Conservation (phyloP, 2,329 filamentous ascomycete genomes). For the Aspergillus carbonarius region DNA sequence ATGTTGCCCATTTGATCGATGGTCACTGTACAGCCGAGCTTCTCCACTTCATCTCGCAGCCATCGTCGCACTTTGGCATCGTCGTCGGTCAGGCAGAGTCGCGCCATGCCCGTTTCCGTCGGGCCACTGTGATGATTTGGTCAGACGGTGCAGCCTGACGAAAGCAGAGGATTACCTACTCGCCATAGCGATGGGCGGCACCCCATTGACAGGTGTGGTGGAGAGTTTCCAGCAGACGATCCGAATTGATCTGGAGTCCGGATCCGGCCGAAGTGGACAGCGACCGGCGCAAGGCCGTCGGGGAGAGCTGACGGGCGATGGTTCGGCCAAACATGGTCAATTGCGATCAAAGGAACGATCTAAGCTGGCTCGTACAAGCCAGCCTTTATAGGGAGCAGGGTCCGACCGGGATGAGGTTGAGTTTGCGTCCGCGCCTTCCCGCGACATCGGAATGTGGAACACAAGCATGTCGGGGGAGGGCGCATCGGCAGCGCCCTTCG, state of each 20-base stretch:
- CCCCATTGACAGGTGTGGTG: conserved; percentile 37
- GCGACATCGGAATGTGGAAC: background rate
- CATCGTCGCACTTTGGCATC: conserved; percentile 68
- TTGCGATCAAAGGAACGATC: no score
- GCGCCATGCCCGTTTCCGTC: conserved; percentile 61
- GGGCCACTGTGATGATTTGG: conserved; percentile 12
- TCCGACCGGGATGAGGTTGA: no score
- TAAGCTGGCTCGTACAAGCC: no score
- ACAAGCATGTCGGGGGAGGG: conserved; percentile 20
- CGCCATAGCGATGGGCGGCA: conserved; percentile 27
- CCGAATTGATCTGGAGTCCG: conserved; percentile 28
- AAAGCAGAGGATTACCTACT: conserved; percentile 19
- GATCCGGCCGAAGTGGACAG: conserved; percentile 10
- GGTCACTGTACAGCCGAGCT: conserved; percentile 62
- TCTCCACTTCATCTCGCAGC: conserved; percentile 62
- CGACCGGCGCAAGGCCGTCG: background rate
- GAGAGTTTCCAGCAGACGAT: conserved; percentile 30
- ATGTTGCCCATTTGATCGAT: conserved; percentile 61
- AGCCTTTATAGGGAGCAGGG: no score
- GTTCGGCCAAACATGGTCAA: background rate
- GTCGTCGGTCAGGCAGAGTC: conserved; percentile 65
- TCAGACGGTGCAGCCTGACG: background rate
- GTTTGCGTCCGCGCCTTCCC: background rate
- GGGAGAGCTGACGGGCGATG: background rate
- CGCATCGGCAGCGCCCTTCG: conserved; percentile 4